Percentiles rank a stretch among this genome's conserved stretches.
phyloP scores from a whole-genome alignment of 805 yeast species.

The Groenewaldozyma salmanticensis region DNA sequence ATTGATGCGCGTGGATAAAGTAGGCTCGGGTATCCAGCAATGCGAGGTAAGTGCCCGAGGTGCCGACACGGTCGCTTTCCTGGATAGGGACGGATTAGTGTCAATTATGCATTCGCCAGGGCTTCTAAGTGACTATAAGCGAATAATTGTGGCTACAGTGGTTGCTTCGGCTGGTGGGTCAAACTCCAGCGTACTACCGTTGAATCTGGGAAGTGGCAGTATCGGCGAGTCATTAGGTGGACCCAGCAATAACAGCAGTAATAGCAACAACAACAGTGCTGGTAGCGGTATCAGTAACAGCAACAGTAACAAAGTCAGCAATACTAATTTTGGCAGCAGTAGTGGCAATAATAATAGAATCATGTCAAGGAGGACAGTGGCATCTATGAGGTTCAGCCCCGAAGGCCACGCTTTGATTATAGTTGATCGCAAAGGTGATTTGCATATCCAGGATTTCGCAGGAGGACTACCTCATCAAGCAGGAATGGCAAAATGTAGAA shows the following conservation, averaged over 20 bases:
- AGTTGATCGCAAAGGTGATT: slow-evolving; percentile 71
- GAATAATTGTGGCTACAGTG: slow-evolving; percentile 37
- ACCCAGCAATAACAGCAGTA: not conserved
- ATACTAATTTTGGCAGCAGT: slow-evolving; percentile 49
- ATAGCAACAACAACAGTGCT: not conserved
- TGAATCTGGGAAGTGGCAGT: no score
- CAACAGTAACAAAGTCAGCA: slow-evolving; percentile 1
- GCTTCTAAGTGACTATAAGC: slow-evolving; percentile 45
- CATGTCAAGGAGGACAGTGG: slow-evolving; percentile 64
- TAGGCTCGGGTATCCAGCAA: slow-evolving; percentile 70
- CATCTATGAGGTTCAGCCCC: slow-evolving; percentile 62
- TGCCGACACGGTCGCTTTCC: slow-evolving; percentile 63
- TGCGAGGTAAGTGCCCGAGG: slow-evolving; percentile 76
- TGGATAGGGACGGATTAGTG: slow-evolving; percentile 70
- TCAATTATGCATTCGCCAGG: slow-evolving; percentile 53
- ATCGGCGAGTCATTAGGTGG: no score
- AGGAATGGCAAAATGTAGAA: slow-evolving; percentile 26
- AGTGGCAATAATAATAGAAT: no score
- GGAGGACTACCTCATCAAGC: slow-evolving; percentile 62
- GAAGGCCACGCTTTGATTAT: slow-evolving; percentile 73
- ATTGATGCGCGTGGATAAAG: slow-evolving; percentile 58
- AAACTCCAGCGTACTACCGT: no score
- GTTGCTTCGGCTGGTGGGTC: slow-evolving; percentile 36
- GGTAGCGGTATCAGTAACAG: not conserved
- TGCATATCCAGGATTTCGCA: slow-evolving; percentile 78